Evolutionary conservation across 2,329 filamentous ascomycete genomes (phyloP).

Genomic region (Fusarium lyarnte): DNA sequence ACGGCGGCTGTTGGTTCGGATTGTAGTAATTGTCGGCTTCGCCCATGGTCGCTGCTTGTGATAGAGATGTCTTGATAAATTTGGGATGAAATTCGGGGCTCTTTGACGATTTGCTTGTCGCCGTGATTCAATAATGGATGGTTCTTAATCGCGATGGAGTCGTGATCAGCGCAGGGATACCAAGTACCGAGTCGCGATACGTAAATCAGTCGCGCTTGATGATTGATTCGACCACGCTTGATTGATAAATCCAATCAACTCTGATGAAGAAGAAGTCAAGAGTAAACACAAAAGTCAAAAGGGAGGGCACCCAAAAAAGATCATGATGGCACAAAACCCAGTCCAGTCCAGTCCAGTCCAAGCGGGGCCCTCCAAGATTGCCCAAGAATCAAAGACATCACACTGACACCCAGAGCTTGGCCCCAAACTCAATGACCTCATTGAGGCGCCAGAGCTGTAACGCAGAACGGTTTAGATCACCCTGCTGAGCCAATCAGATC

Average conservation of each 20-base stretch:
- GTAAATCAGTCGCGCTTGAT: constrained; percentile 2
- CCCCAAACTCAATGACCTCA: constrained; percentile 28
- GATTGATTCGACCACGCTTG: neutral
- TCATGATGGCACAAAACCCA: constrained; percentile 3
- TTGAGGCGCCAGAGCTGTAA: constrained; percentile 26
- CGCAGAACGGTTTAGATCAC: constrained; percentile 9
- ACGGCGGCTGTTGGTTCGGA: constrained; percentile 33
- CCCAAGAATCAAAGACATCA: constrained; percentile 33
- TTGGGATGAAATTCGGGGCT: neutral
- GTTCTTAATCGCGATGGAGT: constrained; percentile 2
- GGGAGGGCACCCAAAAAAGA: neutral
- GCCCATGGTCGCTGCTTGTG: constrained; percentile 43
- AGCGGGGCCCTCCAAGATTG: constrained; percentile 31
- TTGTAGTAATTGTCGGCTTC: constrained; percentile 49
- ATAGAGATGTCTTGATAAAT: neutral
- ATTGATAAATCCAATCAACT: neutral
- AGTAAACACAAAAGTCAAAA: neutral
- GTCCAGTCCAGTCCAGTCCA: neutral
- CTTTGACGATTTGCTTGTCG: neutral
- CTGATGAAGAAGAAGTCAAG: neutral
- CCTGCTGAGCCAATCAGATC: neutral
- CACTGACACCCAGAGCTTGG: constrained; percentile 9
- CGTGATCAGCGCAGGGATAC: constrained; percentile 31
- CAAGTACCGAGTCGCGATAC: neutral
- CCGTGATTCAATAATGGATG: neutral